Evolutionary conservation across 345 rosid species (phyloP).

Genomic region (Brassica carinata): DNA sequence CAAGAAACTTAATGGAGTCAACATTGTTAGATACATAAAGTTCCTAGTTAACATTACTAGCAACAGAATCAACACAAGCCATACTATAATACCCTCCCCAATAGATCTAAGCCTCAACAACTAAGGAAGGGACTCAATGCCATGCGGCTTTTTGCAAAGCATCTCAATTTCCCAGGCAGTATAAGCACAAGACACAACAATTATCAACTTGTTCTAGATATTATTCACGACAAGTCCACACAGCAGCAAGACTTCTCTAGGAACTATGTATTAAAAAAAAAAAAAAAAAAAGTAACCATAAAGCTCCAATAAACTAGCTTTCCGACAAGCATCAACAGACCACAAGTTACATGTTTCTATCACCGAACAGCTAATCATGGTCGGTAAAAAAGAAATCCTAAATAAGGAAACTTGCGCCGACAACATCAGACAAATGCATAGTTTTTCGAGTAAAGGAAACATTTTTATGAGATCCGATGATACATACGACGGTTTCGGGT

Average conservation of each 20-base stretch:
- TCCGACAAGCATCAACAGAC: not conserved
- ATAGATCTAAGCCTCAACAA: not conserved
- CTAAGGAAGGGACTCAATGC: not conserved
- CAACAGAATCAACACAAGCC: not conserved
- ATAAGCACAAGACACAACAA: not conserved
- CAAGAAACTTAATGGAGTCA: not conserved
- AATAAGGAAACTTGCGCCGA: not conserved
- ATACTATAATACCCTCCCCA: not conserved
- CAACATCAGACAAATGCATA: not conserved
- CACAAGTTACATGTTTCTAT: not conserved
- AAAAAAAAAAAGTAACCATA: no score
- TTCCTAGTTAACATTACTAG: conserved; percentile 8
- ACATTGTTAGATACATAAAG: conserved; percentile 21
- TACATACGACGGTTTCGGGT: conserved; percentile 68
- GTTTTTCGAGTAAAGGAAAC: not conserved
- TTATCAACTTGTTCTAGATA: not conserved
- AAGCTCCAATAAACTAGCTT: not conserved
- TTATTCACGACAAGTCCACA: not conserved
- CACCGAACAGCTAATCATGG: not conserved
- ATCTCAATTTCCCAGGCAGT: not conserved
- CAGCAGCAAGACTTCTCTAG: not conserved
- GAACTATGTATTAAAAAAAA: not conserved
- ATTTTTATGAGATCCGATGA: conserved; percentile 13
- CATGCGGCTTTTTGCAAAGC: not conserved
- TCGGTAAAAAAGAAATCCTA: not conserved